Percentiles rank a stretch among this genome's conserved stretches.
These are phyloP conservation scores for Lecanosticta acicola DNA, from an alignment of 2,329 filamentous ascomycete genomes.

Conservation along the genomic window DNA sequence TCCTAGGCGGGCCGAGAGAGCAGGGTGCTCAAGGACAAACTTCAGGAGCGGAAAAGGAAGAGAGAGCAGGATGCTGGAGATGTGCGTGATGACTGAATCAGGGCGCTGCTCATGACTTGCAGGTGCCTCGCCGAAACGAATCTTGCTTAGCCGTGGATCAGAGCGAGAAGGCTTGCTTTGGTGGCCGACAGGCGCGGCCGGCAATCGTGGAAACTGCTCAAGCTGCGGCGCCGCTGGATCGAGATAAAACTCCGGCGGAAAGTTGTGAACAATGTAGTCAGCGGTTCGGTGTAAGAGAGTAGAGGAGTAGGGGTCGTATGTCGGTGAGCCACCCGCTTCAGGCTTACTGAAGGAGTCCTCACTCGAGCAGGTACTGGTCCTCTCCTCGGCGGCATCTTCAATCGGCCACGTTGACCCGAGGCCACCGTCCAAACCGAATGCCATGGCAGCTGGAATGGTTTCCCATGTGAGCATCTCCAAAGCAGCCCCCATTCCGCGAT, in stretches of 20 bases:
- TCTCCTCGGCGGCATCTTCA: constrained; percentile 28
- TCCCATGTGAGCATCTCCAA: constrained; percentile 56
- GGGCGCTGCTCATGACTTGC: constrained; percentile 38
- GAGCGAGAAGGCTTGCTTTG: constrained; percentile 35
- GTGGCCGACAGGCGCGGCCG: constrained; percentile 22
- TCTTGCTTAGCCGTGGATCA: constrained; percentile 55
- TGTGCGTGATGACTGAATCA: constrained; percentile 39
- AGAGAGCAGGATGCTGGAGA: constrained; percentile 65
- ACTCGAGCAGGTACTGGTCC: constrained; percentile 36
- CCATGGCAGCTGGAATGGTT: constrained; percentile 55
- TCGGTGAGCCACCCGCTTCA: constrained; percentile 20
- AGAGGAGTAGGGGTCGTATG: constrained; percentile 52
- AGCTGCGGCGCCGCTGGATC: constrained; percentile 47
- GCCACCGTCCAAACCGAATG: constrained; percentile 52
- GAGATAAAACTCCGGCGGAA: constrained; percentile 57
- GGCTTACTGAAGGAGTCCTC: constrained; percentile 24
- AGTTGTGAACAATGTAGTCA: constrained; percentile 55
- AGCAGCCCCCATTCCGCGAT: constrained; percentile 56
- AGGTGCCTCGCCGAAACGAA: constrained; percentile 66
- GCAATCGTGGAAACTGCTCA: constrained; percentile 45
- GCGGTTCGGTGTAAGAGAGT: constrained; percentile 52
- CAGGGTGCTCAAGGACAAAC: constrained; percentile 57
- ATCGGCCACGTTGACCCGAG: constrained; percentile 35
- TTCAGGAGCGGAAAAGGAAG: constrained; percentile 64
- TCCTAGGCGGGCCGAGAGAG: constrained; percentile 45